These are phyloP conservation scores for Alternaria rosae DNA, from an alignment of 2,329 filamentous ascomycete genomes.

Conservation along the genomic window DNA sequence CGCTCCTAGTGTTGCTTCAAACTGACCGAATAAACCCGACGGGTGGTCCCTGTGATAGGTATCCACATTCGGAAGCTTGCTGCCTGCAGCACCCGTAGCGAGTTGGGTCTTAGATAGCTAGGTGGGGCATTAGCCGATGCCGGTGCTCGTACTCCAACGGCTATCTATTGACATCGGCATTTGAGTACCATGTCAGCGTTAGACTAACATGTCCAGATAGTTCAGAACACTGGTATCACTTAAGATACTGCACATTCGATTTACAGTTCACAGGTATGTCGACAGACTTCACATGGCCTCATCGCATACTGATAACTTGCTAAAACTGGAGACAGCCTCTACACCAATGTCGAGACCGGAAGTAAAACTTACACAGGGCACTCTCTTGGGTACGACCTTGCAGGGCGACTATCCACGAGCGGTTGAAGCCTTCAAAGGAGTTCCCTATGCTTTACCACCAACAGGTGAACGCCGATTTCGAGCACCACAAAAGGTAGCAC, in stretches of 20 bases:
- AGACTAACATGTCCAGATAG: background rate
- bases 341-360: conserved; percentile 1
- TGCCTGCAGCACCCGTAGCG: background rate
- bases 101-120: background rate
- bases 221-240: background rate
- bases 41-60: background rate
- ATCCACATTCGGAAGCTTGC: background rate
- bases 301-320: background rate
- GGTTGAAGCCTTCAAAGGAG: conserved; percentile 26
- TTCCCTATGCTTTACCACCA: conserved; percentile 29
- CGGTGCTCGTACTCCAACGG: background rate
- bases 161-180: background rate
- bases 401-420: conserved; percentile 6
- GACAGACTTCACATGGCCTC: background rate
- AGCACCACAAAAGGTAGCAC: conserved; percentile 24
- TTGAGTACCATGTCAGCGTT: background rate
- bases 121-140: conserved; percentile 7
- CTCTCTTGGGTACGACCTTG: conserved; percentile 12
- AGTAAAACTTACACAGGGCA: conserved; percentile 20
- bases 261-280: background rate
- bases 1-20: background rate
- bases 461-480: conserved; percentile 28
- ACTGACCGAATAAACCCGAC: background rate
- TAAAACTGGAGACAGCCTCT: background rate
- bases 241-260: no score